Evolutionary conservation across 1,284 basidiomycete species (phyloP), one percentile per base, ranked within the genome.

Genomic region (Pisolithus thermaeus): DNA sequence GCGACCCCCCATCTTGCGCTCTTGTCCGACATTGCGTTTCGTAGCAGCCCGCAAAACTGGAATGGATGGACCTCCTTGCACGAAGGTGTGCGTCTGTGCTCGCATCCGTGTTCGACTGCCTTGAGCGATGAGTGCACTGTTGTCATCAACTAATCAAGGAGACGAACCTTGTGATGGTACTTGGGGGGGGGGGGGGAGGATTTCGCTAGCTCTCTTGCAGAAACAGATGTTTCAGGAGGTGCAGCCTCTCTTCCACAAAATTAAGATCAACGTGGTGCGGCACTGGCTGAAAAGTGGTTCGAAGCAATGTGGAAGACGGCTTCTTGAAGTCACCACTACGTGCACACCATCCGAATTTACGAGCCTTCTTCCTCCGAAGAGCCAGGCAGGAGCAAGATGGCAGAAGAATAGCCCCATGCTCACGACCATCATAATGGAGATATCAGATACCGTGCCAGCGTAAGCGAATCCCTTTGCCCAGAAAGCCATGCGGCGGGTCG

Each of bases 401-500:
- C 56, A 46, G 47, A 56, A 38, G 43, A 46, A 47, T 46, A 50
- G 53, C 38, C 54, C 53, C 48, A 47, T 47, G 52, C 50, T 23
- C 50, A 54, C 38, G 49, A 41, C 36, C 52, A 56, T 39, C 46
- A 49, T 35, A 58, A 53, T 25, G 57, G 56, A 23, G 59, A 54
- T 55, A 35, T 35, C 11, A 30, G 50, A 51, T 45, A 20, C 12
- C 47, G 49, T 27, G 22, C 49, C 49, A 49, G 46, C 50, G 56
- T 18, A 61, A 58, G 57, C 56, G 57, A 53, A 64, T 74, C 14
- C 59, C 57, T 20, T 61, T 77, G 36, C 77, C 76, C 25, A 71
- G 65, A 58, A 67, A 73, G 7, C 56, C 63, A 20, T 60, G 69
- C 60, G 72, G 70, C 35, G 69, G 70, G 40, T 64, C 70, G 40